phyloP scores from a whole-genome alignment of 805 yeast species.

The Metschnikowia lunata region DNA sequence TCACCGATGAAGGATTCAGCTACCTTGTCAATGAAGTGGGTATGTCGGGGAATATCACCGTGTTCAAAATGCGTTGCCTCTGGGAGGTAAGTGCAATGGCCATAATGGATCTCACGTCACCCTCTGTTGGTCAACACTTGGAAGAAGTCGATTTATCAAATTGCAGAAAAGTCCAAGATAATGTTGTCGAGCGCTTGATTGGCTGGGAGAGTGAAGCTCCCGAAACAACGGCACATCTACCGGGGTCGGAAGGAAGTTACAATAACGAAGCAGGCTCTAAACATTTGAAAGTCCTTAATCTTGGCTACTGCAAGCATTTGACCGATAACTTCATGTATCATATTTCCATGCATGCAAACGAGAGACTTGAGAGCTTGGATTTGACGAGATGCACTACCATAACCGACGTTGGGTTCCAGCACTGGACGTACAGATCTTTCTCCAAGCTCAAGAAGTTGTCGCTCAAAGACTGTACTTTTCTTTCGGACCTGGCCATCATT shows the following conservation, averaged over 20 bases:
- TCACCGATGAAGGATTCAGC: slow-evolving; percentile 71
- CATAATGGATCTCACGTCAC: slow-evolving; percentile 69
- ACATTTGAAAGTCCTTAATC: slow-evolving; percentile 46
- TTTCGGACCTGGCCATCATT: slow-evolving; percentile 61
- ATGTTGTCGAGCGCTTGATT: slow-evolving; percentile 63
- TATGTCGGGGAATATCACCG: slow-evolving; percentile 53
- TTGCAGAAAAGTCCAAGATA: slow-evolving; percentile 70
- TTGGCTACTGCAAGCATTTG: slow-evolving; percentile 73
- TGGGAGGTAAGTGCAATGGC: slow-evolving; percentile 83
- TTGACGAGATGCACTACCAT: slow-evolving; percentile 74
- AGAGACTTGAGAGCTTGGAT: slow-evolving; percentile 52
- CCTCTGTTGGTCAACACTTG: slow-evolving; percentile 55
- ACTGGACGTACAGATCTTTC: slow-evolving; percentile 58
- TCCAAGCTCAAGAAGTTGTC: slow-evolving; percentile 49
- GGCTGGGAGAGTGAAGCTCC: slow-evolving; percentile 39
- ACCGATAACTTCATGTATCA: slow-evolving; percentile 66
- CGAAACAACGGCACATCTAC: slow-evolving; percentile 5
- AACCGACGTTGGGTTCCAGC: slow-evolving; percentile 67
- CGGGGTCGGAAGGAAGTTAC: slow-evolving; percentile 11
- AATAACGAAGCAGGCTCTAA: slow-evolving; percentile 51
- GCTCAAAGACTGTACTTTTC: slow-evolving; percentile 68
- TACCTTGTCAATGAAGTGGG: slow-evolving; percentile 70
- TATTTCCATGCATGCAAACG: slow-evolving; percentile 55
- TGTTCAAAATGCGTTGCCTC: slow-evolving; percentile 58
- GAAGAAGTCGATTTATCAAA: slow-evolving; percentile 64